These are phyloP conservation scores for Phlyctochytrium bullatum DNA, from an alignment of 192 early-diverging fungal species.

Conservation along the genomic window DNA sequence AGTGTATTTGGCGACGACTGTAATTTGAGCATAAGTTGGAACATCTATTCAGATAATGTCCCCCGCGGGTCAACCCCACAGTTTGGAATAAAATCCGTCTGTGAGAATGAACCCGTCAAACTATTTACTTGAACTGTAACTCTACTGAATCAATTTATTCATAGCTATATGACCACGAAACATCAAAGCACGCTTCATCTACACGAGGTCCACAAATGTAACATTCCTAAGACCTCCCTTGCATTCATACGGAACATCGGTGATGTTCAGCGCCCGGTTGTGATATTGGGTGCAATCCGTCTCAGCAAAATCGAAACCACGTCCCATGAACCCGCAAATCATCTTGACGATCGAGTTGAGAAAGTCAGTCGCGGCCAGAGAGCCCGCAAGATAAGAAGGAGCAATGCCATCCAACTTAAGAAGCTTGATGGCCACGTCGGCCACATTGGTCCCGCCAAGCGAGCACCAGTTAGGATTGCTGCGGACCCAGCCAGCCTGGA, in stretches of 20 bases:
- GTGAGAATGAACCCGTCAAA: no score
- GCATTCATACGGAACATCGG: not conserved
- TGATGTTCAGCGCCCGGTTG: not conserved
- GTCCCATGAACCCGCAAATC: not conserved
- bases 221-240: not conserved
- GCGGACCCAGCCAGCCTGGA: not conserved
- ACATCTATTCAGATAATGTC: no score
- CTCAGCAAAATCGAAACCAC: not conserved
- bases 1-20: no score
- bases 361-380: not conserved
- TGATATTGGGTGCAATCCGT: not conserved
- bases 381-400: not conserved
- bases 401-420: not conserved
- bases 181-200: no score
- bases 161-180: no score
- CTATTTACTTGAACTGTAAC: no score
- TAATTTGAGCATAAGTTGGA: no score
- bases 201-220: no score
- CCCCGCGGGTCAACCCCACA: no score
- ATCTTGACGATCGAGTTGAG: not conserved
- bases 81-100: no score
- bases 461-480: not conserved
- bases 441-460: not conserved
- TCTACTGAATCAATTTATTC: no score
- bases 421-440: not conserved